These are phyloP conservation scores for Podosphaera xanthii DNA, from an alignment of 2,329 filamentous ascomycete species.

Conservation along the genomic window DNA sequence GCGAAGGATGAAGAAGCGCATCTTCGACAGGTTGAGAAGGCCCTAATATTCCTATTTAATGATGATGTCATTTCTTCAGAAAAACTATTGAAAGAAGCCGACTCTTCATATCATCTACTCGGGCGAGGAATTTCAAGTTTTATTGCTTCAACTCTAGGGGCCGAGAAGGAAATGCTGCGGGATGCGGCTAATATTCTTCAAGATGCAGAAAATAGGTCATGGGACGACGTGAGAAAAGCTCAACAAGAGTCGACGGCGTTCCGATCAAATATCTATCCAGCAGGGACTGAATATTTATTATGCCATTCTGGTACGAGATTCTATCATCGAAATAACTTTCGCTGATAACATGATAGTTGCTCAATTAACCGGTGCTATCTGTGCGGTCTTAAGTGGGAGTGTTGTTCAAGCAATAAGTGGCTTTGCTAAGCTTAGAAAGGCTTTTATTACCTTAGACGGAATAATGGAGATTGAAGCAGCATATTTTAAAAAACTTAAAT, in stretches of 20 bases:
- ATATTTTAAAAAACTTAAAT: slow-evolving; percentile 18
- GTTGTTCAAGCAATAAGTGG: slow-evolving; percentile 75
- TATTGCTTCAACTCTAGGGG: slow-evolving; percentile 65
- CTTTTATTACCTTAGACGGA: slow-evolving; percentile 58
- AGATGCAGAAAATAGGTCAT: slow-evolving; percentile 55
- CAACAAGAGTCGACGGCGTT: slow-evolving; percentile 38
- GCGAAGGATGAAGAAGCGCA: slow-evolving; percentile 26
- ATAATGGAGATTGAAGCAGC: slow-evolving; percentile 55
- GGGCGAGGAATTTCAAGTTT: slow-evolving; percentile 66
- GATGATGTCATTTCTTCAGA: slow-evolving; percentile 79
- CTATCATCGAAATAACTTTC: background rate
- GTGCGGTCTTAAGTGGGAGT: slow-evolving; percentile 78
- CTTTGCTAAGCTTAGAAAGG: slow-evolving; percentile 82
- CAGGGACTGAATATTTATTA: slow-evolving; percentile 70
- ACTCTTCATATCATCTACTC: slow-evolving; percentile 73
- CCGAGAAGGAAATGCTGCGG: slow-evolving; percentile 78
- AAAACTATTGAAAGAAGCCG: slow-evolving; percentile 42
- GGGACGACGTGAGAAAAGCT: slow-evolving; percentile 52
- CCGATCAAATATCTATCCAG: slow-evolving; percentile 41
- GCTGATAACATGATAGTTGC: slow-evolving; percentile 25
- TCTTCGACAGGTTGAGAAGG: slow-evolving; percentile 36
- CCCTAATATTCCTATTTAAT: slow-evolving; percentile 56
- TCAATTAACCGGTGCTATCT: slow-evolving; percentile 72
- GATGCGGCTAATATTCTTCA: slow-evolving; percentile 52
- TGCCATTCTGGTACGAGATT: slow-evolving; percentile 36